Conservation (phyloP, 805 yeast genomes). For the Maudiozyma serrabonitensis region DNA sequence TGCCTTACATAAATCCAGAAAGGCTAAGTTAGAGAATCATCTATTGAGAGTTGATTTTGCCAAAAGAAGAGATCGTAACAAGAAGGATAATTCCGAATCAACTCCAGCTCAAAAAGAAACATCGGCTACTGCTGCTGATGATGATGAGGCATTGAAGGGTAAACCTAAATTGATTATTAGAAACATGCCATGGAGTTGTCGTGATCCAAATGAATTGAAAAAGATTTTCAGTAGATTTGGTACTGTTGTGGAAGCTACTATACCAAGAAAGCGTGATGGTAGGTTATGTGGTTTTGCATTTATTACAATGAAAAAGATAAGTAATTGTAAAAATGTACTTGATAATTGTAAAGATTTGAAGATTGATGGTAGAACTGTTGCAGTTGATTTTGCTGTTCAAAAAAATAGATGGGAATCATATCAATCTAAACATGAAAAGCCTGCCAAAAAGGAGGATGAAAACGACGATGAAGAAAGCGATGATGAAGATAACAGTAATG, state of each 20-base stretch:
- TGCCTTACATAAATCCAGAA: conserved; percentile 63
- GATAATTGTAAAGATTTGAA: conserved; percentile 65
- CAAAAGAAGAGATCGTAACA: conserved; percentile 77
- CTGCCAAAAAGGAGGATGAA: conserved; percentile 31
- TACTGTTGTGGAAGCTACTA: conserved; percentile 75
- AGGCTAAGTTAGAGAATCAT: conserved; percentile 54
- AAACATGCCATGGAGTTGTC: conserved; percentile 93
- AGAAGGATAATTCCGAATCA: conserved; percentile 11
- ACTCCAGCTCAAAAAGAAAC: conserved; percentile 4
- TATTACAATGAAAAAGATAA: conserved; percentile 74
- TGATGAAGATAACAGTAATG: conserved; percentile 27
- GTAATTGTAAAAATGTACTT: conserved; percentile 72
- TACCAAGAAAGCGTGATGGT: conserved; percentile 83
- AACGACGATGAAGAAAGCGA: conserved; percentile 34
- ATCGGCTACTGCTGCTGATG: conserved; percentile 13
- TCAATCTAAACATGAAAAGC: conserved; percentile 37
- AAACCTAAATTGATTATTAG: conserved; percentile 81
- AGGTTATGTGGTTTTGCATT: conserved; percentile 92
- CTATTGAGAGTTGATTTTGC: conserved; percentile 77
- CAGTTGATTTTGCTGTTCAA: conserved; percentile 88
- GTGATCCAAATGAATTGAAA: conserved; percentile 62
- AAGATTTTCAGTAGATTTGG: conserved; percentile 71
- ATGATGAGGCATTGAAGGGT: conserved; percentile 47
- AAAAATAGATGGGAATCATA: conserved; percentile 71
- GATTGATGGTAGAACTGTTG: conserved; percentile 83